A percentile compares a stretch with the other conserved stretches of the same genome.
These are phyloP conservation scores for Saxophila tyrrhenica DNA, from an alignment of 495 filamentous ascomycete genomes.

Conservation along the genomic window DNA sequence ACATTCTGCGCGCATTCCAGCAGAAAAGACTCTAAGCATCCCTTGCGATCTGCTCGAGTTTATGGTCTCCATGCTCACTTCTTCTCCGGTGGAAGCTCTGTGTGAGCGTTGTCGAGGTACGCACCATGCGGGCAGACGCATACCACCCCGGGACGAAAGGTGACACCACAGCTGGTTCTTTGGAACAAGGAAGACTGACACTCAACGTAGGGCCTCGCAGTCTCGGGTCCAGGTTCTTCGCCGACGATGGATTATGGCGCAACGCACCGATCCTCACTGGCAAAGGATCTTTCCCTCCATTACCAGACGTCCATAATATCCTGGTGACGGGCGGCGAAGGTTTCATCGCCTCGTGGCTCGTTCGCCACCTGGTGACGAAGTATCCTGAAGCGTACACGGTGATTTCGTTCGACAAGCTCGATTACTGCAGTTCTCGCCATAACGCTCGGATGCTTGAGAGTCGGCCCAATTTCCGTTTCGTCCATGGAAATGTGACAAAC, in stretches of 20 bases:
- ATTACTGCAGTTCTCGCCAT: slow-evolving; percentile 60
- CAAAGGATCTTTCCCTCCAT: slow-evolving; percentile 50
- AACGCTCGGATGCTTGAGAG: slow-evolving; percentile 52
- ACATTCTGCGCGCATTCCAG: neutral
- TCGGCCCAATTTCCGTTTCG: slow-evolving; percentile 59
- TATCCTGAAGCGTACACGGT: slow-evolving; percentile 61
- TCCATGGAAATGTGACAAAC: slow-evolving; percentile 58
- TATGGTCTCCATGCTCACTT: neutral
- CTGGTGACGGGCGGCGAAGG: slow-evolving; percentile 63
- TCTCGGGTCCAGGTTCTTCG: slow-evolving; percentile 7
- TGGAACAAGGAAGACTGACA: too few species aligned
- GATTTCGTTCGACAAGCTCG: slow-evolving; percentile 65
- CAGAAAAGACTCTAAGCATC: neutral
- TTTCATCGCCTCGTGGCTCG: slow-evolving; percentile 67
- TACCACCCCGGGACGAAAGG: too few species aligned
- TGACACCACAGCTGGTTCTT: too few species aligned
- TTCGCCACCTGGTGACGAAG: slow-evolving; percentile 54
- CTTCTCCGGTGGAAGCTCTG: neutral
- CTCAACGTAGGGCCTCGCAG: neutral
- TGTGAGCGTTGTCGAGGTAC: neutral
- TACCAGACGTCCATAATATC: slow-evolving; percentile 54
- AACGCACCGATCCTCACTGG: slow-evolving; percentile 54
- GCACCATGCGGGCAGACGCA: neutral
- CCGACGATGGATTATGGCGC: slow-evolving; percentile 40
- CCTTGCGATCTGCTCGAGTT: neutral